phyloP scores from a whole-genome alignment of 495 filamentous ascomycete species.

The Penicillium dipodomyicola region DNA sequence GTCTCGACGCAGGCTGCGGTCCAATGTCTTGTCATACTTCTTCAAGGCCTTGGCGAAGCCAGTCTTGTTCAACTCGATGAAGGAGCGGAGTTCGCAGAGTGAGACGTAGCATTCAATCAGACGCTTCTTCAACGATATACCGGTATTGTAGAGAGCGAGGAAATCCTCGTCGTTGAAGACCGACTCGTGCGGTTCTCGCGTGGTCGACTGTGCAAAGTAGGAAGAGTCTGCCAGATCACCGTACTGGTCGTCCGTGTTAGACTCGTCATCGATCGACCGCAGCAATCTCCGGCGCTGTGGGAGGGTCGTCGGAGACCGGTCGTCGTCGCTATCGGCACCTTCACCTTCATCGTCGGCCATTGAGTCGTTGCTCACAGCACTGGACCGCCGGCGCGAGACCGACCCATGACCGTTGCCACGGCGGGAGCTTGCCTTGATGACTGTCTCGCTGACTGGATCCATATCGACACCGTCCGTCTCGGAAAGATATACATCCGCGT shows the following conservation, averaged over 20 bases:
- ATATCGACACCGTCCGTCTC: conserved; percentile 58
- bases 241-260: conserved; percentile 40
- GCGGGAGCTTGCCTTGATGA: conserved; percentile 43
- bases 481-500: conserved; percentile 68
- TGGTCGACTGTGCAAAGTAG: conserved; percentile 28
- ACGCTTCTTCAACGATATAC: conserved; percentile 86
- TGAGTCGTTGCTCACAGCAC: conserved; percentile 45
- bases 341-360: conserved; percentile 59
- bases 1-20: conserved; percentile 67
- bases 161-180: conserved; percentile 74
- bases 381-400: conserved; percentile 42
- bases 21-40: conserved; percentile 96
- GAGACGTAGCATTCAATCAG: conserved; percentile 84
- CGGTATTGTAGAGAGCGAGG: conserved; percentile 69
- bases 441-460: conserved; percentile 51
- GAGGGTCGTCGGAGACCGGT: conserved; percentile 18
- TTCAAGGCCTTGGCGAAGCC: conserved; percentile 95
- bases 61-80: conserved; percentile 92
- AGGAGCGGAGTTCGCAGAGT: conserved; percentile 94
- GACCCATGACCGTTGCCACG: conserved; percentile 48
- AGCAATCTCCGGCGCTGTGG: conserved; percentile 14
- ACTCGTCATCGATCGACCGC: conserved; percentile 34
- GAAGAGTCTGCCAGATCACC: conserved; percentile 45
- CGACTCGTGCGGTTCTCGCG: conserved; percentile 43
- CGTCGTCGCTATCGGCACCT: conserved; percentile 49